Conservation (phyloP, 1,284 basidiomycete species). For the Cutaneotrichosporon cyanovorans region DNA sequence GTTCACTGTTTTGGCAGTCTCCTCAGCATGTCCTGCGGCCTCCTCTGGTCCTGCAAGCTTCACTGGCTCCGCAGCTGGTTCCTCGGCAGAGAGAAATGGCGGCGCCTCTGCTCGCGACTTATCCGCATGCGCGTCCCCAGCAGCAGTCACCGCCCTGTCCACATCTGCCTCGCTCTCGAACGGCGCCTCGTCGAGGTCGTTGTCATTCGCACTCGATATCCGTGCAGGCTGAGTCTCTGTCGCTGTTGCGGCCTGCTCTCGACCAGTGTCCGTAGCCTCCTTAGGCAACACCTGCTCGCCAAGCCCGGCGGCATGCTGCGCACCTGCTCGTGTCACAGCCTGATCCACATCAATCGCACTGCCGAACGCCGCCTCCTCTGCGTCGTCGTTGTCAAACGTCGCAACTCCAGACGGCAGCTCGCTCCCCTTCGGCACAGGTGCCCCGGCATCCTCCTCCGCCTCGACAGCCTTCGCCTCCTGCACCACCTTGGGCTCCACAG, state of each 20-base stretch:
- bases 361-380: conserved; percentile 9
- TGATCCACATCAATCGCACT: conserved; percentile 6
- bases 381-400: background rate
- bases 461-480: background rate
- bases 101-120: too few species aligned
- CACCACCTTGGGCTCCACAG: background rate
- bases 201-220: background rate
- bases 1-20: too few species aligned
- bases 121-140: too few species aligned
- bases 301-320: too few species aligned
- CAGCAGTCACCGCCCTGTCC: background rate
- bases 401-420: background rate
- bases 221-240: background rate
- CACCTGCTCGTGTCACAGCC: background rate
- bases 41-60: too few species aligned
- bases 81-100: too few species aligned
- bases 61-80: too few species aligned
- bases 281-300: too few species aligned
- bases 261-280: background rate
- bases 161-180: conserved; percentile 8
- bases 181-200: conserved; percentile 7
- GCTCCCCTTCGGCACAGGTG: background rate
- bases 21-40: too few species aligned
- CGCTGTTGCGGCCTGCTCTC: too few species aligned
- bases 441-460: background rate